Evolutionary conservation across 768 basidiomycete genomes (phyloP).

Genomic region (Collybia sp.): DNA sequence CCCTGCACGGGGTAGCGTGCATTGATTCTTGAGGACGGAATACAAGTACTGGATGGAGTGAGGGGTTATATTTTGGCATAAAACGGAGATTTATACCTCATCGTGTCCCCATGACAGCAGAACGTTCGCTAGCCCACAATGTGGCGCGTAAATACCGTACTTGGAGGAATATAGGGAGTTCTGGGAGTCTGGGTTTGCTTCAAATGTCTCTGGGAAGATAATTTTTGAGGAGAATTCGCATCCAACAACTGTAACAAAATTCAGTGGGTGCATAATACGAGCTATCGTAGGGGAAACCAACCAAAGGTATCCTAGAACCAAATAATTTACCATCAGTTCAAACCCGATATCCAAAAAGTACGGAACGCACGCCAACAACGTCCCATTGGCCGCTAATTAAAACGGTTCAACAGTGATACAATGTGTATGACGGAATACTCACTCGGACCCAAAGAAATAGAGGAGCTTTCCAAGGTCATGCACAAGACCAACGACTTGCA

Average conservation of each 20-base stretch:
- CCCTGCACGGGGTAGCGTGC: constrained; percentile 58
- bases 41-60: constrained; percentile 48
- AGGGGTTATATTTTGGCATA: neutral
- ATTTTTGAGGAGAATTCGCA: constrained; percentile 83
- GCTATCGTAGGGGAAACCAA: too few species aligned
- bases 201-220: constrained; percentile 77
- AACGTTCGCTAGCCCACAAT: constrained; percentile 82
- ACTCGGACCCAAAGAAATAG: constrained; percentile 72
- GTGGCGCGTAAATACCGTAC: constrained; percentile 69
- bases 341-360: constrained; percentile 2
- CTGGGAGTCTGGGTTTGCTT: constrained; percentile 61
- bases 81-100: constrained; percentile 48
- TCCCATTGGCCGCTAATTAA: constrained; percentile 83
- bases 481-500: constrained; percentile 84
- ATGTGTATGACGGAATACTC: too few species aligned
- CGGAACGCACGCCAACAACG: constrained; percentile 71
- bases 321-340: constrained; percentile 9
- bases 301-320: constrained; percentile 37
- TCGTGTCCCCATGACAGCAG: constrained; percentile 93
- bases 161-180: constrained; percentile 68
- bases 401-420: too few species aligned
- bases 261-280: neutral
- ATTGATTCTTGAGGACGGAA: constrained; percentile 61
- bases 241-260: constrained; percentile 59
- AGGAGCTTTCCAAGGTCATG: constrained; percentile 91